Evolutionary conservation across 192 early-diverging fungal species (phyloP), one percentile per base, ranked within the genome.

Genomic region (Radiomyces spectabilis): DNA sequence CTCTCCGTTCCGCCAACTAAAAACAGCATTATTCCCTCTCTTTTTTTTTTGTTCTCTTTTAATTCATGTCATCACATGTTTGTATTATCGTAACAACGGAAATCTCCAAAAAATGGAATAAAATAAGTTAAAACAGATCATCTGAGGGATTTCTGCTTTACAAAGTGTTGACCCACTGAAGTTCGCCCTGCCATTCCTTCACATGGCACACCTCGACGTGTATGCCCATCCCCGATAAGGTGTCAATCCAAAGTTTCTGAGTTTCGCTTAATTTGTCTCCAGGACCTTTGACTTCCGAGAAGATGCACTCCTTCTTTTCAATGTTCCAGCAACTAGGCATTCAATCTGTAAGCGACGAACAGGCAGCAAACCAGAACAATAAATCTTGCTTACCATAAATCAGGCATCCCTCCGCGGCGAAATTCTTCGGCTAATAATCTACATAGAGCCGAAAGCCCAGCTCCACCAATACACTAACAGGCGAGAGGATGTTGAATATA

Each of bases 181-280:
- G n/a, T 16, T 77, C 68, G 0, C 45, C 68, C 1, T 67, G 55
- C 54, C 71, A 70, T 5, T 69, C 68, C 39, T 64, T 67, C 8
- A 86, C 79, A 24, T 76, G 52, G 31, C 85, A 87, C 1, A 87
- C 66, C 63, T 87, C 85, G 41, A 82, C 80, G 22, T 63, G 71
- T 13, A 87, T 64, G 7, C 63, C 69, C 9, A 66, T 65, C 24
- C 47, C 69, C 5, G 73, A 39, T 24, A 87, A 53, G n/a, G 82
- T 63, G 18, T 84, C 79, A 35, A 87, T 79, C 85, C 85, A 87
- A 38, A 81, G 12, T 27, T 69, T 76, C 57, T 88, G 85, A 12
- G 77, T 75, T 24, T 82, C 81, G 18, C 82, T 84, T 12, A 87
- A 71, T 33, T 64, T 78, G 63, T 87, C 85, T 2, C 74, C 79